These are phyloP conservation scores for Camellia granthamiana DNA, from an alignment of 148 eudicot genomes.

Conservation along the genomic window DNA sequence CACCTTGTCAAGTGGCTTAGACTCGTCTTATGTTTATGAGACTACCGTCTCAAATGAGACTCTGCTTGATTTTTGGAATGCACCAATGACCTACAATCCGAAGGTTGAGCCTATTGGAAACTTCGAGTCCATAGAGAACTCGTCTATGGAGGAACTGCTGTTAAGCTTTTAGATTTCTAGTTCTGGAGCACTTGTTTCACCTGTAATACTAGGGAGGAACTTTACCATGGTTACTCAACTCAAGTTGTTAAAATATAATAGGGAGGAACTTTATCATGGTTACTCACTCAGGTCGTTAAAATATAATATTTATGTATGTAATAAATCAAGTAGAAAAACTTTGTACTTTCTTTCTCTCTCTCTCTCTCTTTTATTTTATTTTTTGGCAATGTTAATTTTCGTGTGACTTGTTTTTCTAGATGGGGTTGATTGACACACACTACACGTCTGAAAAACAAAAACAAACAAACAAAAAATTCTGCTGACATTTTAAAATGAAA, in stretches of 20 bases:
- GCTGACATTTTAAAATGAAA: too few relatives aligned
- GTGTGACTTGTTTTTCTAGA: too few relatives aligned
- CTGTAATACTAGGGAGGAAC: background rate
- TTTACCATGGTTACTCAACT: background rate
- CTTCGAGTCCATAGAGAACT: constrained; percentile 49
- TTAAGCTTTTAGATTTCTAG: constrained; percentile 19
- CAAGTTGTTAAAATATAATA: background rate
- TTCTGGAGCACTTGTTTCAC: background rate
- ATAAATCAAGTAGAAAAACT: background rate
- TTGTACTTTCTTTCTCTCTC: too few relatives aligned
- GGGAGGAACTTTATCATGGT: background rate
- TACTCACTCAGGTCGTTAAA: background rate
- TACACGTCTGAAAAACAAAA: too few relatives aligned
- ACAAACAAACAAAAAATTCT: too few relatives aligned
- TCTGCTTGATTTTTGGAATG: constrained; percentile 50
- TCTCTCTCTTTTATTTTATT: too few relatives aligned
- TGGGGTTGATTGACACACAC: too few relatives aligned
- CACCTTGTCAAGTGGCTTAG: constrained; percentile 11
- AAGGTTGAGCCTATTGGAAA: constrained; percentile 28
- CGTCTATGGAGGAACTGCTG: constrained; percentile 51
- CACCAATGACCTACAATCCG: constrained; percentile 30
- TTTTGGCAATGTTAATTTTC: too few relatives aligned
- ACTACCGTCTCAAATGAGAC: constrained; percentile 13
- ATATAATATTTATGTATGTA: background rate
- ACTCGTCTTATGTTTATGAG: constrained; percentile 33